Evolutionary conservation across 805 yeast species (phyloP).

Genomic region (Candida silvicultrix): DNA sequence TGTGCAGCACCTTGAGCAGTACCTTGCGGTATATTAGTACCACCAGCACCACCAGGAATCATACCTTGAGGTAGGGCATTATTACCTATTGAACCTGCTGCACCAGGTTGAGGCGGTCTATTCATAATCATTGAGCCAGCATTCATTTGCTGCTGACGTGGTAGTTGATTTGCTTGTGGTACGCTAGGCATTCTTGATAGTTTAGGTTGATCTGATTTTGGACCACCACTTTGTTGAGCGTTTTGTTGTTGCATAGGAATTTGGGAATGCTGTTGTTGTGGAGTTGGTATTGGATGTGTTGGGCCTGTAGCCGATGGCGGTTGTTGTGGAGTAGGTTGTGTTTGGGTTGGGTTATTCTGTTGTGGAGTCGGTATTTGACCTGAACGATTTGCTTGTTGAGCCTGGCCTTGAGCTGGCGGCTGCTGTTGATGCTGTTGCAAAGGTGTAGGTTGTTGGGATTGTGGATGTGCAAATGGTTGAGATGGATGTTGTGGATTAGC

Average conservation of each 20-base stretch:
- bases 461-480: not conserved
- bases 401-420: slow-evolving; percentile 1
- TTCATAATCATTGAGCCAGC: slow-evolving; percentile 1
- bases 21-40: not conserved
- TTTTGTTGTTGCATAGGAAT: slow-evolving; percentile 10
- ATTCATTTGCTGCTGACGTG: not conserved
- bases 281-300: slow-evolving; percentile 4
- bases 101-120: slow-evolving; percentile 1
- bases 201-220: slow-evolving; percentile 12
- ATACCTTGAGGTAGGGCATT: not conserved
- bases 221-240: slow-evolving; percentile 10
- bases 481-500: slow-evolving; percentile 2
- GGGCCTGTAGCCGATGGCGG: slow-evolving; percentile 14
- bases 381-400: slow-evolving; percentile 2
- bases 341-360: slow-evolving; percentile 1
- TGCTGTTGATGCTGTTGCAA: not conserved
- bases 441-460: slow-evolving; percentile 1
- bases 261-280: slow-evolving; percentile 5
- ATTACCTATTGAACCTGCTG: not conserved
- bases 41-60: not conserved
- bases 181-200: slow-evolving; percentile 1
- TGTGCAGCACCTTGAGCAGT: not conserved
- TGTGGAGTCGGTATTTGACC: slow-evolving; percentile 5
- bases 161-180: not conserved
- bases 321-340: slow-evolving; percentile 14